Conservation (phyloP, 768 basidiomycete genomes). For the Pleurotus tuber-regium region DNA sequence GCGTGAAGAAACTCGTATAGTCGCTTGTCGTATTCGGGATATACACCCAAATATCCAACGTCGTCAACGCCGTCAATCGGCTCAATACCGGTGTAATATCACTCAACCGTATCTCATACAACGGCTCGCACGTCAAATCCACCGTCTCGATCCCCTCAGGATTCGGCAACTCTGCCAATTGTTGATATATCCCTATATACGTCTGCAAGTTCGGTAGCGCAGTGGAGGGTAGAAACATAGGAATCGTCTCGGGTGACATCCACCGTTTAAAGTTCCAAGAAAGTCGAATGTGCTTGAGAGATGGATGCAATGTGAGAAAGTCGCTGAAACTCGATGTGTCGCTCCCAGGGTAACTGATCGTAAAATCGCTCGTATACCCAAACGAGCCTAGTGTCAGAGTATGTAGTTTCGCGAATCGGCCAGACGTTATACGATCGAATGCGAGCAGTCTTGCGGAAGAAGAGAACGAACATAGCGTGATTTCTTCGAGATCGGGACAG, state of each 20-base stretch:
- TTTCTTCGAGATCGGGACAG: conserved; percentile 47
- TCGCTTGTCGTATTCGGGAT: conserved; percentile 31
- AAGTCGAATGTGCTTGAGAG: conserved; percentile 40
- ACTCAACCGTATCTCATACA: conserved; percentile 34
- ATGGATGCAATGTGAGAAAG: conserved; percentile 37
- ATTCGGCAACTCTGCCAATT: conserved; percentile 37
- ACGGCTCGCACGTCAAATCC: conserved; percentile 49
- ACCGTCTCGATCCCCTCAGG: conserved; percentile 34
- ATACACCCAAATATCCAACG: conserved; percentile 48
- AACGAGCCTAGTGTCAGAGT: conserved; percentile 49
- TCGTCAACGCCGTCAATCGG: conserved; percentile 34
- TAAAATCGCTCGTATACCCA: conserved; percentile 45
- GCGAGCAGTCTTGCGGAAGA: conserved; percentile 43
- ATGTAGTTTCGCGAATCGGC: conserved; percentile 37
- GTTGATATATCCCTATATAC: conserved; percentile 47
- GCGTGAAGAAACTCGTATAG: conserved; percentile 31
- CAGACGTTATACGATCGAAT: conserved; percentile 37
- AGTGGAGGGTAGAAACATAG: conserved; percentile 26
- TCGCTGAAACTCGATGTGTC: conserved; percentile 23
- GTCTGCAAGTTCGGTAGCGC: conserved; percentile 35
- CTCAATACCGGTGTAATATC: conserved; percentile 32
- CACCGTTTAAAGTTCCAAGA: conserved; percentile 51
- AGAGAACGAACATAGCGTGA: conserved; percentile 49
- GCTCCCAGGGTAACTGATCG: conserved; percentile 31
- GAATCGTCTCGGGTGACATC: conserved; percentile 41